phyloP scores from a whole-genome alignment of 306 rosid genomes.

The Bauhinia variegata region DNA sequence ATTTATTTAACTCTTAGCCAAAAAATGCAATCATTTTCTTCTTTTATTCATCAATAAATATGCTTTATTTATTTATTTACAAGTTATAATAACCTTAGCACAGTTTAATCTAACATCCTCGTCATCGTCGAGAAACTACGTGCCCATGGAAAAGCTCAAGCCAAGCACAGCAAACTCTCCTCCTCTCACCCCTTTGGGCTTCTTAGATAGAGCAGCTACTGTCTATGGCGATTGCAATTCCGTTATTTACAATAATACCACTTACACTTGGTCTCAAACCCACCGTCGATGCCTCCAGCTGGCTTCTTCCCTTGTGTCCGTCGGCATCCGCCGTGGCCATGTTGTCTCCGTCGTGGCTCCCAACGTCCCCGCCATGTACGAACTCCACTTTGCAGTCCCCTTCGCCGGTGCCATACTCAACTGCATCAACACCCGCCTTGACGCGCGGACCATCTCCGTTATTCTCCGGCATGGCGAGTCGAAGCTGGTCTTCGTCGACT shows the following conservation, averaged over 20 bases:
- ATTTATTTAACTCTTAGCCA: no score
- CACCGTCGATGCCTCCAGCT: constrained; percentile 58
- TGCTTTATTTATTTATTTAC: no score
- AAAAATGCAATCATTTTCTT: no score
- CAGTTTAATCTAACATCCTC: no score
- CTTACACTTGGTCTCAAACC: constrained; percentile 64
- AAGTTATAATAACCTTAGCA: no score
- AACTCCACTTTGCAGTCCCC: constrained; percentile 80
- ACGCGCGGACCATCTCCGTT: constrained; percentile 56
- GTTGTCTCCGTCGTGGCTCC: constrained; percentile 72
- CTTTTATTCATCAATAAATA: no score
- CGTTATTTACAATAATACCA: constrained; percentile 43
- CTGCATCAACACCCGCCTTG: constrained; percentile 71
- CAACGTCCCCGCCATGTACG: constrained; percentile 74
- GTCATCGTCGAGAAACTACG: no score
- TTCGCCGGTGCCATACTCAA: constrained; percentile 71
- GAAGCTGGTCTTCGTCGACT: constrained; percentile 61
- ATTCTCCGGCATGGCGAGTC: constrained; percentile 63
- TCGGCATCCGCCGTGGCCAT: constrained; percentile 54
- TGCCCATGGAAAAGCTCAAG: constrained; percentile 48
- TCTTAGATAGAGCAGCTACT: constrained; percentile 58
- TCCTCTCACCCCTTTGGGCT: constrained; percentile 61
- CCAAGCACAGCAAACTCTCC: constrained; percentile 50
- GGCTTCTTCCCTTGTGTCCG: constrained; percentile 55
- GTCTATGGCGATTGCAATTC: constrained; percentile 54